Conservation (phyloP, 495 filamentous ascomycete genomes). For the Talaromyces trachyspermus region DNA sequence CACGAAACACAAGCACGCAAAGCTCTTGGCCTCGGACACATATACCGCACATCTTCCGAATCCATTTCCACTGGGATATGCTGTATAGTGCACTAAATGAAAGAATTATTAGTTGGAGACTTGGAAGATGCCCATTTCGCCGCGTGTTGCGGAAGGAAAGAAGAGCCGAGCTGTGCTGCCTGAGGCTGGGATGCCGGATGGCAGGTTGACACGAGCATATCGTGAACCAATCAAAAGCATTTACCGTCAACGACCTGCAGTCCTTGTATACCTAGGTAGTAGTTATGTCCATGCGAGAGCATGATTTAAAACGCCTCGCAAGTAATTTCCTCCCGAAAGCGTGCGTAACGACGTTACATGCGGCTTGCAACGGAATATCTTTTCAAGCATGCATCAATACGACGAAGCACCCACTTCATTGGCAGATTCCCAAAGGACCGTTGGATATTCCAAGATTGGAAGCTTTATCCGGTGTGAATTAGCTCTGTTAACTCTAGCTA, state of each 20-base stretch:
- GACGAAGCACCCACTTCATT: no score
- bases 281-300: neutral
- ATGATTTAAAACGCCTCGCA: no score
- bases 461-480: no score
- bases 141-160: neutral
- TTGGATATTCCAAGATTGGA: no score
- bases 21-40: slow-evolving; percentile 4
- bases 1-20: slow-evolving; percentile 1
- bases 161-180: slow-evolving; percentile 1
- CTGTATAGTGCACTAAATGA: neutral
- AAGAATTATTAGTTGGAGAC: neutral
- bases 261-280: no score
- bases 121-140: neutral
- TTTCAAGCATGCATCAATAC: no score
- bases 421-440: no score
- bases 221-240: neutral
- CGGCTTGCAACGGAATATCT: neutral
- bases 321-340: neutral
- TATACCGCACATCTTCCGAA: neutral
- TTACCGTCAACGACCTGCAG: no score
- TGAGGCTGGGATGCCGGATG: neutral
- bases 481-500: no score
- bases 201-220: neutral
- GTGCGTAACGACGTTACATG: neutral
- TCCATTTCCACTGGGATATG: neutral